Base-by-base conservation (phyloP, 768 basidiomycete genomes). In the Termitomyces sp. region DNA sequence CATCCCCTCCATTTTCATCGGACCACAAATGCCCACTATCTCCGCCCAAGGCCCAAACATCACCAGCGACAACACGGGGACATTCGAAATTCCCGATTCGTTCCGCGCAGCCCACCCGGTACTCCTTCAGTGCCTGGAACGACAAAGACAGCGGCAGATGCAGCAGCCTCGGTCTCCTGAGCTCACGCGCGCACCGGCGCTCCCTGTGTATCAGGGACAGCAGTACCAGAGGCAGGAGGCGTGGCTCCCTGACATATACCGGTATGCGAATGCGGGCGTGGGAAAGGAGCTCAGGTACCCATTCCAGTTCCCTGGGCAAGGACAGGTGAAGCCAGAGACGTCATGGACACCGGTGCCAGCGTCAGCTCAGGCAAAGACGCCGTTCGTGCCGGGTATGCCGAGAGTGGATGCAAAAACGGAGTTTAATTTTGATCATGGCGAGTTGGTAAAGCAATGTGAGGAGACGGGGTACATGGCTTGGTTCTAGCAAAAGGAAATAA, bases 401-500 rank as follows among this genome's bases (percentile, higher is more conserved):
- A 72, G 85, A 36, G 78, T 86, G 39, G 78, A 75, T 44, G 78
- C 79, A 61, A 77, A 81, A 55, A 76, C 77, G 57, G 77, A 75
- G 34, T 82, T 83, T 62, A 84, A 86, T 68, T 81, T 85, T 64
- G 84, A 85, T 59, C 76, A 84, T 63, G 85, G 85, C 5, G 84
- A 82, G 22, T 65, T 86, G n/a, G 37, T 52, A 59, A 80, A 75
- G 47, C 78, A 81, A 47, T 70, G 82, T 58, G 81, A 81, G 62
- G 83, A 80, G 62, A 85, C 83, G 36, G 82, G 81, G 56, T 86
- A 83, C 66, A 86, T 86, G 85, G 83, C 84, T 24, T 86, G 85
- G 85, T 86, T 86, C 64, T 86, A 72, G 69, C 33, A 22, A n/a
- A 5, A n/a, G 29, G 22, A n/a, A 31, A 20, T 34, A 26, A 26